Evolutionary conservation across 225 moss, liverwort and hornwort genomes (phyloP).

Genomic region (Antitrichia curtipendula): DNA sequence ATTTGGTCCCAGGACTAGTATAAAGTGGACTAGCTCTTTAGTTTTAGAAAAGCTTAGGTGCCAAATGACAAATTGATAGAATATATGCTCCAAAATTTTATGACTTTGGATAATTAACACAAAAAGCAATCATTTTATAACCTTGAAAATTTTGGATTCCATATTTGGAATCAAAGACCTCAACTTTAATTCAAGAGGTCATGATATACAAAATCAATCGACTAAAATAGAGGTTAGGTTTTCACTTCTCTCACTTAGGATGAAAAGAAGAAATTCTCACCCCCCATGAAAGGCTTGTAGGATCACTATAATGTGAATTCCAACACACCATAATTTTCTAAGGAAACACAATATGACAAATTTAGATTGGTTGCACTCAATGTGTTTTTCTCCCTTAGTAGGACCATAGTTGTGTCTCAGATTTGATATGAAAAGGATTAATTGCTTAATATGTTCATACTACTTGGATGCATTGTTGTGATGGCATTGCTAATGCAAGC

Average conservation of each 20-base stretch:
- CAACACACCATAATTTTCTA: not conserved
- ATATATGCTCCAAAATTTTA: not conserved
- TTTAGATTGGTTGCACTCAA: too few relatives aligned
- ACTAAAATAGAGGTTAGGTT: rapidly evolving
- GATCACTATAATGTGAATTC: not conserved
- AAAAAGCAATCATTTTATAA: not conserved
- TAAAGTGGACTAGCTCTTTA: not conserved
- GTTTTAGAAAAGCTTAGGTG: not conserved
- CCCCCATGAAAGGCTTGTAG: not conserved
- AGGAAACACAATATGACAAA: not conserved
- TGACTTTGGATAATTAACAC: not conserved
- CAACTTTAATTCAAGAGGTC: not conserved
- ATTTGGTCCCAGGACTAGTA: too few relatives aligned
- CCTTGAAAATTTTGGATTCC: not conserved
- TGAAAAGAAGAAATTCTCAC: rapidly evolving
- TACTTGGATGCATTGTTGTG: too few relatives aligned
- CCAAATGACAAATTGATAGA: not conserved
- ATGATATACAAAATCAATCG: not conserved
- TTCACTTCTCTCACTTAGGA: not conserved
- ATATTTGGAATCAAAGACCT: not conserved
- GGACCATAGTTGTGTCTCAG: too few relatives aligned
- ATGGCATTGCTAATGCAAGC: too few relatives aligned
- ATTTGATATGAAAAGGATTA: too few relatives aligned
- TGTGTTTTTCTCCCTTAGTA: rapidly evolving
- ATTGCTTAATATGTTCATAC: too few relatives aligned